Conservation (phyloP, 805 yeast genomes). For the Zygoascus tannicola region DNA sequence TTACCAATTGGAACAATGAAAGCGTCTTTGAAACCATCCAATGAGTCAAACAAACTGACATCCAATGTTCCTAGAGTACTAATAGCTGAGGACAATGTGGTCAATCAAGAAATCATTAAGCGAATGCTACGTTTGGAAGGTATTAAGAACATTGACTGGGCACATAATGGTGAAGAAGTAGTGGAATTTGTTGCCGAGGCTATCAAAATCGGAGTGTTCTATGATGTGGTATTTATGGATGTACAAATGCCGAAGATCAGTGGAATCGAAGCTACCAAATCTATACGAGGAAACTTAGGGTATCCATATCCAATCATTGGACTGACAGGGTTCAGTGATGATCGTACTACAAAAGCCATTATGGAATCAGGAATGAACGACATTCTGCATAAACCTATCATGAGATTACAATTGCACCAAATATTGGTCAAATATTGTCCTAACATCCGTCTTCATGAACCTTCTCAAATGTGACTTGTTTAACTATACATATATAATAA, state of each 20-base stretch:
- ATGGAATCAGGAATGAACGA: slow-evolving; percentile 84
- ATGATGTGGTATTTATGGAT: slow-evolving; percentile 86
- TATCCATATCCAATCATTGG: slow-evolving; percentile 79
- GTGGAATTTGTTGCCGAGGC: slow-evolving; percentile 54
- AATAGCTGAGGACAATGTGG: slow-evolving; percentile 88
- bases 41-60: too few relatives aligned
- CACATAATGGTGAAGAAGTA: slow-evolving; percentile 84
- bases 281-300: slow-evolving; percentile 54
- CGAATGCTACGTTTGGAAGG: slow-evolving; percentile 81
- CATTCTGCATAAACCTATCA: slow-evolving; percentile 77
- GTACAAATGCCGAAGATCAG: slow-evolving; percentile 95
- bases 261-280: slow-evolving; percentile 75
- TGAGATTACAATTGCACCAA: slow-evolving; percentile 56
- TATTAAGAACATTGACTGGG: slow-evolving; percentile 56
- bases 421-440: slow-evolving; percentile 33
- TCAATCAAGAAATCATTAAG: slow-evolving; percentile 85
- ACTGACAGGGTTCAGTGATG: slow-evolving; percentile 90
- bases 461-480: slow-evolving; percentile 1
- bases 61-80: slow-evolving; percentile 45
- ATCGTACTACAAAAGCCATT: slow-evolving; percentile 79
- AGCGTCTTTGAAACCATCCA: slow-evolving; percentile 1
- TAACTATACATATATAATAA: not conserved
- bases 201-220: slow-evolving; percentile 25
- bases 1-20: not conserved
- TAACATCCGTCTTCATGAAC: slow-evolving; percentile 10